Percentiles rank a stretch among this genome's conserved stretches.
phyloP scores from a whole-genome alignment of 2,329 filamentous ascomycete species.

The Verruconis gallopava region DNA sequence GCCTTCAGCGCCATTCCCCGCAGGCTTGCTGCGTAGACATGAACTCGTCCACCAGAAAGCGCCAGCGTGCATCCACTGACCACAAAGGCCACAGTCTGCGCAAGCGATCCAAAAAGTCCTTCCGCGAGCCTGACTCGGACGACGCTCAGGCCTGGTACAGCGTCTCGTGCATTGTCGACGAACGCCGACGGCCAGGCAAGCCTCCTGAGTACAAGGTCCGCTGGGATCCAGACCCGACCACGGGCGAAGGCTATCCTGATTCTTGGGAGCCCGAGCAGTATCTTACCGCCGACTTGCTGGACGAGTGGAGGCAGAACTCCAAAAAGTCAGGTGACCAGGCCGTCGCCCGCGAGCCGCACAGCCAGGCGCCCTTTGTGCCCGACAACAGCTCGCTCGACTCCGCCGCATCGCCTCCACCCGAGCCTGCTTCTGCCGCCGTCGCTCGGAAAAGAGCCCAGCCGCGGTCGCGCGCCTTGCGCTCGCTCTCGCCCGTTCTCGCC shows the following conservation, averaged over 20 bases:
- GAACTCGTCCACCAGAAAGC: too few species aligned
- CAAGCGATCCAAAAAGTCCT: not conserved
- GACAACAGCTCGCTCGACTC: not conserved
- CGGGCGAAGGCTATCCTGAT: not conserved
- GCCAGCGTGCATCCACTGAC: not conserved
- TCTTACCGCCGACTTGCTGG: not conserved
- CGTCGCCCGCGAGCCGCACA: not conserved
- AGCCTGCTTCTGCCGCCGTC: not conserved
- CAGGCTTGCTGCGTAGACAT: too few species aligned
- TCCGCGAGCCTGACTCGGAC: not conserved
- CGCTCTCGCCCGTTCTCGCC: too few species aligned
- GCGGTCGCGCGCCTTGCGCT: too few species aligned
- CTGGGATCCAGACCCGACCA: conserved; percentile 1
- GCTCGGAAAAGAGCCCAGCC: too few species aligned
- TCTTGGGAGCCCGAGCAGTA: not conserved
- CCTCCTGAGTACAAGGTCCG: not conserved
- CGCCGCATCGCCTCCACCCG: not conserved
- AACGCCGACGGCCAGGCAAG: not conserved
- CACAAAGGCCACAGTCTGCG: not conserved
- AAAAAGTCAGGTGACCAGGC: not conserved
- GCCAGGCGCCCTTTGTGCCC: not conserved
- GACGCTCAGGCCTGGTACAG: not conserved
- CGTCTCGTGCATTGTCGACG: not conserved
- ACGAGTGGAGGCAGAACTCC: not conserved
- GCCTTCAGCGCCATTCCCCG: too few species aligned